phyloP scores from a whole-genome alignment of 192 early-diverging fungal species.

The Gryganskiella cystojenkinii region DNA sequence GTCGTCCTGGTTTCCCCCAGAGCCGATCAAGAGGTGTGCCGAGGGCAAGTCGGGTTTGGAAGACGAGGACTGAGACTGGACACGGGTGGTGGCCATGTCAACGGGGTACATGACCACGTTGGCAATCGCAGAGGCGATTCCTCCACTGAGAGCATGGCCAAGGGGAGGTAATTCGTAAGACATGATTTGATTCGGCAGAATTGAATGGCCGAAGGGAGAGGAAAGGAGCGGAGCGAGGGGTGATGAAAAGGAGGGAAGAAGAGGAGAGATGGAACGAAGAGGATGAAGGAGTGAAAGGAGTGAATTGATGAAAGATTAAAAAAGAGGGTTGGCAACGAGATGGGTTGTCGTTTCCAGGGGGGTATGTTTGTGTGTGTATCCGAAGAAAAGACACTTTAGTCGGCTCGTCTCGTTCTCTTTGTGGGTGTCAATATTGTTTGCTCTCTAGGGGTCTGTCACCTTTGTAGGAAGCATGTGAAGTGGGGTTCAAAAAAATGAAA shows the following conservation, averaged over 20 bases:
- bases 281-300: background rate
- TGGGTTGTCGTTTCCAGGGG: too few species aligned
- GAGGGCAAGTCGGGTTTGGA: background rate
- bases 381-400: too few species aligned
- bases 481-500: too few species aligned
- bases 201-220: constrained; percentile 1
- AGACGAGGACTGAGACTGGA: constrained; percentile 36
- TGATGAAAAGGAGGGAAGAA: background rate
- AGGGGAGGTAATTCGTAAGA: constrained; percentile 61
- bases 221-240: constrained; percentile 11
- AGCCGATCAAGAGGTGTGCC: background rate
- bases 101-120: constrained; percentile 62
- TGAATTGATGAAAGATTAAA: too few species aligned
- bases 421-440: too few species aligned
- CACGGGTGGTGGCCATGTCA: constrained; percentile 58
- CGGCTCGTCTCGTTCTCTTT: too few species aligned
- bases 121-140: constrained; percentile 56
- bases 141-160: constrained; percentile 61
- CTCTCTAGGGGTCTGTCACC: too few species aligned
- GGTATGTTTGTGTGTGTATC: too few species aligned
- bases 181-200: constrained; percentile 1
- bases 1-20: too few species aligned
- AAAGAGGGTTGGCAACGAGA: too few species aligned
- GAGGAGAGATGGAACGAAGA: background rate
- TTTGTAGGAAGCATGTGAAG: too few species aligned